Conservation (phyloP, 2,329 filamentous ascomycete genomes). For the Aureobasidium melanogenum region DNA sequence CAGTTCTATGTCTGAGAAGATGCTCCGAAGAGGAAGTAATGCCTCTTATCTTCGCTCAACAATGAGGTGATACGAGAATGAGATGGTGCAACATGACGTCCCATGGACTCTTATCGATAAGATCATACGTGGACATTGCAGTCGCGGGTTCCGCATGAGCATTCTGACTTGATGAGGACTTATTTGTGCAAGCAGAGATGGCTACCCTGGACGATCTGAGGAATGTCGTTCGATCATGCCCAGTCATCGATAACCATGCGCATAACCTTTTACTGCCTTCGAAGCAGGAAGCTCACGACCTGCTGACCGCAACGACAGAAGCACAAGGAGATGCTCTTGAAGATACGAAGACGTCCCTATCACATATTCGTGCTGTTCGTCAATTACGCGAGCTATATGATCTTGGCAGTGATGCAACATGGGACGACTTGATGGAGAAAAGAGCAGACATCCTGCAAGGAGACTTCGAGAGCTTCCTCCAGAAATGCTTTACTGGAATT, state of each 20-base stretch:
- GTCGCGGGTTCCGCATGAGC: neutral
- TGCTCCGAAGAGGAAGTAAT: no score
- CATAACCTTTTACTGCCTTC: slow-evolving; percentile 56
- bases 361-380: slow-evolving; percentile 60
- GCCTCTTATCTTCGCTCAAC: no score
- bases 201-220: slow-evolving; percentile 19
- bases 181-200: neutral
- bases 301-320: slow-evolving; percentile 62
- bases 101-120: neutral
- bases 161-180: neutral
- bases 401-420: slow-evolving; percentile 49
- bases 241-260: slow-evolving; percentile 66
- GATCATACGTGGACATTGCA: neutral
- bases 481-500: slow-evolving; percentile 60
- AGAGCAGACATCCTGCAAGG: slow-evolving; percentile 38
- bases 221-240: slow-evolving; percentile 26
- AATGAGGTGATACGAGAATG: no score
- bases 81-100: no score
- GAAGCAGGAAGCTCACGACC: slow-evolving; percentile 40
- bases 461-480: slow-evolving; percentile 47
- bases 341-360: slow-evolving; percentile 52
- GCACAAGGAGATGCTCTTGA: slow-evolving; percentile 59
- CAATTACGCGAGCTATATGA: slow-evolving; percentile 59
- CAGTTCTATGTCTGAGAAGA: no score
- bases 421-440: slow-evolving; percentile 46